These are phyloP conservation scores for Ricinus communis DNA, from an alignment of 345 rosid genomes.

Conservation along the genomic window DNA sequence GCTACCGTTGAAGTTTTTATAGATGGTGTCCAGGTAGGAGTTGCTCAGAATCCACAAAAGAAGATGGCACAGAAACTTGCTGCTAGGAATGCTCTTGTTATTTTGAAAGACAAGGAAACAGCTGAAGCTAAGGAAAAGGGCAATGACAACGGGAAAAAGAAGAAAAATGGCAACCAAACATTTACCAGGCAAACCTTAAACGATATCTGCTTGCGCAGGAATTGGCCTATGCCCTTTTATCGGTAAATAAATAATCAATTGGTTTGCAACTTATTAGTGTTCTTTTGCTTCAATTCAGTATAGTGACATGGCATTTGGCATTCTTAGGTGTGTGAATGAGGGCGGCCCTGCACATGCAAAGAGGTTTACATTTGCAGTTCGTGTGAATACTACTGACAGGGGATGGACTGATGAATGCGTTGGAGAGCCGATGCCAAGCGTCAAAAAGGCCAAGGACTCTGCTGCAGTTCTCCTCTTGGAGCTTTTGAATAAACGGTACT, in stretches of 20 bases:
- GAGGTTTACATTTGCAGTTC: conserved; percentile 83
- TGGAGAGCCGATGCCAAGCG: conserved; percentile 98
- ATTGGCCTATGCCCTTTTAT: conserved; percentile 96
- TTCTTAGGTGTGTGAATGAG: conserved; percentile 74
- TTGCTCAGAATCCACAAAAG: conserved; percentile 94
- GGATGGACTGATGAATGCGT: conserved; percentile 97
- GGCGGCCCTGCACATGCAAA: conserved; percentile 99
- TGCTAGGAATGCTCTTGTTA: conserved; percentile 86
- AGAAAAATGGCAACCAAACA: conserved; percentile 79
- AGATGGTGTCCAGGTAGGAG: conserved; percentile 86
- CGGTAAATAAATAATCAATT: conserved; percentile 42
- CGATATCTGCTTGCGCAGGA: conserved; percentile 88
- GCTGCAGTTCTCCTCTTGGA: conserved; percentile 83
- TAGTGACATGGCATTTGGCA: conserved; percentile 4
- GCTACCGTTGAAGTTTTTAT: conserved; percentile 96
- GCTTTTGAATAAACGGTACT: conserved; percentile 56
- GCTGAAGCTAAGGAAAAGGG: conserved; percentile 52
- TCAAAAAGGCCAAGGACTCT: conserved; percentile 97
- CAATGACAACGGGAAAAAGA: conserved; percentile 55
- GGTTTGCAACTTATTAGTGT: background rate
- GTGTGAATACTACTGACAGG: conserved; percentile 71
- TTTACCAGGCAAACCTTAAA: conserved; percentile 92
- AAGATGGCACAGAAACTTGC: conserved; percentile 99
- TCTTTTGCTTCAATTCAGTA: no score
- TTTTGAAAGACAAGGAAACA: conserved; percentile 77